Evolutionary conservation across 345 rosid species (phyloP), one percentile per base, ranked within the genome.

Genomic region (Anastatica hierochuntica): DNA sequence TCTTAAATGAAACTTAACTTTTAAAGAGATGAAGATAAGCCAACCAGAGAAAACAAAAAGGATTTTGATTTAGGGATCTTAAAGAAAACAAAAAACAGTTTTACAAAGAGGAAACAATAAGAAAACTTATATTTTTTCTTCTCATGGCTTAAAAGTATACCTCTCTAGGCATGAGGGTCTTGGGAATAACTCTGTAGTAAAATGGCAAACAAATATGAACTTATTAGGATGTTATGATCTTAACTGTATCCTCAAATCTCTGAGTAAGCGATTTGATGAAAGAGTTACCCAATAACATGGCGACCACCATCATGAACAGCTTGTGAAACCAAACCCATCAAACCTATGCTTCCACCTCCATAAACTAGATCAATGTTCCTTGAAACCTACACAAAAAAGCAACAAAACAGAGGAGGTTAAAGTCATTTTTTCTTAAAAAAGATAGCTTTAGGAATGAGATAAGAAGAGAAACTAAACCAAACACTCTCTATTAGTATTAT

Each of bases 151-250:
- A 76, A 78, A 70, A 80, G 68, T 78, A n/a, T 78, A 94, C 99
- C 99, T 94, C 97, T 83, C 92, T 90, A 77, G 96, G 99, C 99
- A 88, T 88, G 87, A 94, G 95, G 77, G 97, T 94, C 92, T 85
- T 88, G 82, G 99, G 99, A 79, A 94, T 94, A 66, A 94, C 85
- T 74, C 99, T 94, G 94, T 76, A 66, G 71, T 58, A 84, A 82
- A 70, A 74, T 74, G 89, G 81, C 88, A 77, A 79, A 74, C 18
- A 27, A 13, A 3, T n/a, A n/a, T n/a, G n/a, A n/a, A n/a, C n/a
- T n/a, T n/a, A n/a, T n/a, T n/a, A n/a, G n/a, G n/a, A n/a, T n/a
- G n/a, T n/a, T n/a, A n/a, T n/a, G n/a, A n/a, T n/a, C n/a, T n/a
- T n/a, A n/a, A n/a, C n/a, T n/a, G n/a, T n/a, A n/a, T n/a, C n/a